Conservation (phyloP, 2,329 filamentous ascomycete species). For the Talaromyces sp. region DNA sequence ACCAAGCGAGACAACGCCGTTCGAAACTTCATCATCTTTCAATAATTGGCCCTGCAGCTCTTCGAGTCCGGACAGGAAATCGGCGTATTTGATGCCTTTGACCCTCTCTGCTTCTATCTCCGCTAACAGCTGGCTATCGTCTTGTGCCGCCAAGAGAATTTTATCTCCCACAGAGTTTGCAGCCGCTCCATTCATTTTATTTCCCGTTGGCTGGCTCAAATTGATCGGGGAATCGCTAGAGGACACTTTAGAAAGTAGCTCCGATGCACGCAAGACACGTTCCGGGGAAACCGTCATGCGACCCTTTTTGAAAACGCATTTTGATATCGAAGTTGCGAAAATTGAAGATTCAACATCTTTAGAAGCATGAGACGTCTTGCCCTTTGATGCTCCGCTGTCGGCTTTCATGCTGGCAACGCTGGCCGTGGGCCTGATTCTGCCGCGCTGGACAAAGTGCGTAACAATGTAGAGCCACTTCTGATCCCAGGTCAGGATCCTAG, state of each 20-base stretch:
- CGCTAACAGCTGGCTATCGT: neutral
- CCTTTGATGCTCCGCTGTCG: neutral
- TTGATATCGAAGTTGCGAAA: constrained; percentile 10
- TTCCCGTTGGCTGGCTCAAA: neutral
- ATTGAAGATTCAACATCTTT: neutral
- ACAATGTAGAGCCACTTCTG: constrained; percentile 26
- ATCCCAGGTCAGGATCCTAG: constrained; percentile 23
- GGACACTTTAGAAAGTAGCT: constrained; percentile 1
- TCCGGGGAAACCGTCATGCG: constrained; percentile 19
- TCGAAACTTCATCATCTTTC: constrained; percentile 4
- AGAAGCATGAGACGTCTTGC: neutral
- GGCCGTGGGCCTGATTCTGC: constrained; percentile 3
- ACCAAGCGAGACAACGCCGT: constrained; percentile 6
- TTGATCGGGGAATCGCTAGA: neutral
- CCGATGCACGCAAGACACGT: constrained; percentile 4
- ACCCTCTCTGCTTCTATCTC: constrained; percentile 2
- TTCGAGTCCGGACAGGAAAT: constrained; percentile 6
- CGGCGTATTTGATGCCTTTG: constrained; percentile 2
- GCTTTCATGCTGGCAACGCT: constrained; percentile 1
- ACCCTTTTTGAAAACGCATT: constrained; percentile 14
- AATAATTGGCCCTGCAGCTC: constrained; percentile 5
- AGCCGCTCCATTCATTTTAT: neutral
- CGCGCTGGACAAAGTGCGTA: constrained; percentile 19
- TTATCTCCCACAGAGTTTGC: neutral
- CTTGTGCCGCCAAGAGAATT: neutral